Conservation (phyloP, 2,329 filamentous ascomycete genomes). For the Scedosporium dehoogii region DNA sequence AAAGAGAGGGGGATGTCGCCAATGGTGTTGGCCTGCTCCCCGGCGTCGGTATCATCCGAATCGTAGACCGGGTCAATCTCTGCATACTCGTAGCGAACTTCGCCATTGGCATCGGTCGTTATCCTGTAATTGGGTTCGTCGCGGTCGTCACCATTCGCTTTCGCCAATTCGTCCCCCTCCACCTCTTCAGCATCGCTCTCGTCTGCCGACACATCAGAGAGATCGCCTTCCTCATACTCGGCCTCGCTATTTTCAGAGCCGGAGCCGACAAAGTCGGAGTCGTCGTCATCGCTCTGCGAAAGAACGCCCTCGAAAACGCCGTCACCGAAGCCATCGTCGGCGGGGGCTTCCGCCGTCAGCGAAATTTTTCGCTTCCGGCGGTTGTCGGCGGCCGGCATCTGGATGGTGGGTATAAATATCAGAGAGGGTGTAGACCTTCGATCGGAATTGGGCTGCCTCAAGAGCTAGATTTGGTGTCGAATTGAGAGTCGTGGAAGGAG, state of each 20-base stretch:
- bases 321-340: conserved; percentile 46
- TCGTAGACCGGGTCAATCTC: conserved; percentile 94
- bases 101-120: conserved; percentile 79
- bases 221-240: conserved; percentile 32
- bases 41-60: conserved; percentile 83
- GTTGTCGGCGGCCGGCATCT: neutral
- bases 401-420: neutral
- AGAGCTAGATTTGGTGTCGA: neutral
- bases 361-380: conserved; percentile 56
- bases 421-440: neutral
- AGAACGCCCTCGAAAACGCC: conserved; percentile 45
- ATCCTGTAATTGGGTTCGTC: conserved; percentile 37
- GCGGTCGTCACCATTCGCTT: conserved; percentile 18
- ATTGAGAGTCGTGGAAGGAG: neutral
- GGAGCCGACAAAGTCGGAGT: conserved; percentile 28
- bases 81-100: conserved; percentile 80
- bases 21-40: conserved; percentile 77
- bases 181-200: conserved; percentile 30
- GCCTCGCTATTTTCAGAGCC: conserved; percentile 16
- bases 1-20: conserved; percentile 89
- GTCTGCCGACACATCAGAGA: conserved; percentile 22
- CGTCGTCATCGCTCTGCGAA: conserved; percentile 47
- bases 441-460: neutral
- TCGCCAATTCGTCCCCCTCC: conserved; percentile 21
- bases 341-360: conserved; percentile 45